Evolutionary conservation across 345 rosid genomes (phyloP), one percentile per base, ranked within the genome.

Genomic region (Murraya paniculata): DNA sequence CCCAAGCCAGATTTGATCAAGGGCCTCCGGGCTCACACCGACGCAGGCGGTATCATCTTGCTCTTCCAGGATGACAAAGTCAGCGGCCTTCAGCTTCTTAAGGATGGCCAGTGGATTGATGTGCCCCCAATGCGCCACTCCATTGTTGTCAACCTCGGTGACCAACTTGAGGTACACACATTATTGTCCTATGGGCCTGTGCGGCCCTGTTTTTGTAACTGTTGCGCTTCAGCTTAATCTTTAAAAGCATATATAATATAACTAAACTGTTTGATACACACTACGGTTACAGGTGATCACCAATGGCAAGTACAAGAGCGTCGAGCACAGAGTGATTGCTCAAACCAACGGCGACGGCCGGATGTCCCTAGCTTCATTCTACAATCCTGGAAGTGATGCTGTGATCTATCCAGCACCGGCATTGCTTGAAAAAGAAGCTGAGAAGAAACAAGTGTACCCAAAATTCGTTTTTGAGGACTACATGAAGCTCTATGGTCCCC

Each of bases 81-180:
- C 69, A 87, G 99, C 28, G 99, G 99, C 76, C 97, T 95, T 60
- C 99, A 95, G 88, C 94, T 95, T 19, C 93, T 95, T 22, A 95
- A 95, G 79, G 92, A 93, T 50, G 99, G 92, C 11, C 62, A 88
- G 4, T 95, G 99, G 99, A 72, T 95, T 50, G 98, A 88, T 74
- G 99, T 95, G 21, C 99, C 99, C 2, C 99, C 99, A 2, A 85
- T 95, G 92, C 91, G 88, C 79, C 99, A 93, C 77, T 92, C 98
- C 82, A 91, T 95, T 62, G 99, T 95, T 18, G 64, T 95, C 73
- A 95, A 95, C 85, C 97, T 95, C 0, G 99, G 99, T 0, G 99
- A 95, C 82, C 99, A 95, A 71, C 82, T 95, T 0, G 99, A 95
- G 96, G 98, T 94, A 81, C 50, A 0, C 13, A 45, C 50, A 13